Evolutionary conservation across 140 eudicot genomes (phyloP).

Genomic region (Stevia rebaudiana): DNA sequence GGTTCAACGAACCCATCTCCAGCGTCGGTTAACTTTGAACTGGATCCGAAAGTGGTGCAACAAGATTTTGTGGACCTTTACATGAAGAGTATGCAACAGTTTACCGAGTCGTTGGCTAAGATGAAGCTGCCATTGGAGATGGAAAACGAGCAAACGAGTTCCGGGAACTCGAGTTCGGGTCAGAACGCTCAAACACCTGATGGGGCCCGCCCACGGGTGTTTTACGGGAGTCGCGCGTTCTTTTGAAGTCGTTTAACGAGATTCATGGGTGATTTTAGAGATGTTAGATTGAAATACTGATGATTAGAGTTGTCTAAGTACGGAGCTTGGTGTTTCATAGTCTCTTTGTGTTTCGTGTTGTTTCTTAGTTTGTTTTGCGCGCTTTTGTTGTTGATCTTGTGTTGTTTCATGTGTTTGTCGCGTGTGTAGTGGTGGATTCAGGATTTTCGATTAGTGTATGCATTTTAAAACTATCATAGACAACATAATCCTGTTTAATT

Average conservation of each 20-base stretch:
- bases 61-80: slow-evolving; percentile 92
- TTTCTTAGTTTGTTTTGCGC: slow-evolving; percentile 7
- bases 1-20: slow-evolving; percentile 34
- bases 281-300: slow-evolving; percentile 7
- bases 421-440: not conserved
- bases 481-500: not conserved
- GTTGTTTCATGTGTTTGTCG: slow-evolving; percentile 2
- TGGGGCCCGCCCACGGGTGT: slow-evolving; percentile 76
- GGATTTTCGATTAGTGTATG: not conserved
- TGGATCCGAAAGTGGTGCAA: slow-evolving; percentile 72
- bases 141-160: slow-evolving; percentile 61
- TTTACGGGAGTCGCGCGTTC: slow-evolving; percentile 97
- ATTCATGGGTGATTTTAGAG: slow-evolving; percentile 3
- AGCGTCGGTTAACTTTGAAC: slow-evolving; percentile 42
- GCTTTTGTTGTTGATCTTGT: slow-evolving; percentile 18
- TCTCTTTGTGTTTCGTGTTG: slow-evolving; percentile 11
- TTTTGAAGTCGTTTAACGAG: slow-evolving; percentile 37
- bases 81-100: slow-evolving; percentile 99
- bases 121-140: slow-evolving; percentile 92
- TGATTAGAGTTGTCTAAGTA: slow-evolving; percentile 14
- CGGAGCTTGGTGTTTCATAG: slow-evolving; percentile 15
- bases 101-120: slow-evolving; percentile 91
- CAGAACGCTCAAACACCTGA: slow-evolving; percentile 51
- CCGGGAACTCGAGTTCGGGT: slow-evolving; percentile 59
- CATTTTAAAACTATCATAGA: not conserved